Conservation (phyloP, 352 stramenopile genomes). For the Globisporangium viniferum region DNA sequence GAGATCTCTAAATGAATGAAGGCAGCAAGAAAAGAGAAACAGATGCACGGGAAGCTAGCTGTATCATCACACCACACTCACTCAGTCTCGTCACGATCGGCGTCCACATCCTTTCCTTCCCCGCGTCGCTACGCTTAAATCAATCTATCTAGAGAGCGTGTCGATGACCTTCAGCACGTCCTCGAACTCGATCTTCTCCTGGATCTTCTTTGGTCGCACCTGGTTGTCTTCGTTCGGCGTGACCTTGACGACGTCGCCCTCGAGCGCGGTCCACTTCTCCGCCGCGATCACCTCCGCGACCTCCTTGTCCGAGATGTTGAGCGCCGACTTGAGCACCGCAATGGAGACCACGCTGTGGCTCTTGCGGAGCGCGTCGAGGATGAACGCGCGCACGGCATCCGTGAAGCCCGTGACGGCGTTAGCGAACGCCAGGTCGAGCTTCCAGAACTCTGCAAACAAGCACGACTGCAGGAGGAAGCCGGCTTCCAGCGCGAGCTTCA, state of each 20-base stretch:
- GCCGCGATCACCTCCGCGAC: conserved; percentile 53
- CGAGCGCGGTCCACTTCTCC: conserved; percentile 64
- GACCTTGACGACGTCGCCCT: conserved; percentile 53
- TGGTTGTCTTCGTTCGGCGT: conserved; percentile 79
- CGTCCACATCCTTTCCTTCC: background rate
- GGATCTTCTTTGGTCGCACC: conserved; percentile 84
- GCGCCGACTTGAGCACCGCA: conserved; percentile 57
- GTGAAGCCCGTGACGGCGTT: conserved; percentile 64
- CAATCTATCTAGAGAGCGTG: conserved; percentile 82
- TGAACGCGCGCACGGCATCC: conserved; percentile 75
- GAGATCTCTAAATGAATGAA: background rate
- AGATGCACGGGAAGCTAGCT: conserved; percentile 6
- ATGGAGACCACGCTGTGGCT: conserved; percentile 70
- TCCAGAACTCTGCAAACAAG: conserved; percentile 84
- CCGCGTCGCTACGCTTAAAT: conserved; percentile 4
- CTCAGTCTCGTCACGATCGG: conserved; percentile 4
- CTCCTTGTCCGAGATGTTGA: conserved; percentile 70
- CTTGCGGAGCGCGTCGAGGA: conserved; percentile 61
- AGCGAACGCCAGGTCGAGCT: conserved; percentile 54
- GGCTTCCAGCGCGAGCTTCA: conserved; percentile 49
- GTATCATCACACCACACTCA: conserved; percentile 10
- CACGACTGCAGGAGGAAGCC: conserved; percentile 78
- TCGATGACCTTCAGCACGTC: conserved; percentile 87
- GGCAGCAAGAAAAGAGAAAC: background rate
- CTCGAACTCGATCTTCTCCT: conserved; percentile 85